Evolutionary conservation across 805 yeast species (phyloP).

Genomic region (Schizosaccharomyces octosporus): DNA sequence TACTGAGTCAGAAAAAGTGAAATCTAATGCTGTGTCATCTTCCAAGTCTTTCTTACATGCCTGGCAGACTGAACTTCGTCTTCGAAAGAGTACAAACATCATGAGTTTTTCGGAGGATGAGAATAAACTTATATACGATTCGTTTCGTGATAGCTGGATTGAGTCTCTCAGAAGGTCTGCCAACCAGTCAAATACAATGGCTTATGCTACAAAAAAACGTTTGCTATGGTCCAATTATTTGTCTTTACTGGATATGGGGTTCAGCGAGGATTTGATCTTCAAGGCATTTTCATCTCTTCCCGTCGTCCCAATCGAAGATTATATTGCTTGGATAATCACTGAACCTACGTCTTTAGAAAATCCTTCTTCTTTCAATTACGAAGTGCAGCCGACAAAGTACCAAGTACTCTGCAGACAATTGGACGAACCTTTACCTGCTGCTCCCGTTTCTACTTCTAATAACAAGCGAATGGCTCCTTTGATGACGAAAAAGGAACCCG

Average conservation of each 20-base stretch:
- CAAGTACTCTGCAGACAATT: background rate
- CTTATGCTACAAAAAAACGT: background rate
- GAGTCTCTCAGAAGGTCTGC: background rate
- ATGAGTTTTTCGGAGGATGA: background rate
- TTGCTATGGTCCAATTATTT: background rate
- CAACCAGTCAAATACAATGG: background rate
- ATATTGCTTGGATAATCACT: background rate
- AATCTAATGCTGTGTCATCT: background rate
- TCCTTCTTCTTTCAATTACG: background rate
- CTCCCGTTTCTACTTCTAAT: background rate
- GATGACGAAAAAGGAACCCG: background rate
- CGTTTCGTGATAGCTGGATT: background rate
- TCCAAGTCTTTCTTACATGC: background rate
- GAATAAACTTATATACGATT: background rate
- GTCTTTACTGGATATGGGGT: background rate
- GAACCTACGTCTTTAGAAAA: background rate
- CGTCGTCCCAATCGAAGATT: background rate
- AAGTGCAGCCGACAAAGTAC: background rate
- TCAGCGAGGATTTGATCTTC: background rate
- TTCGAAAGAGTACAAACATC: background rate
- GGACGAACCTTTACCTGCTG: background rate
- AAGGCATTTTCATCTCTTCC: background rate
- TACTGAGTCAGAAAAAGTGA: background rate
- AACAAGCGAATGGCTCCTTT: background rate
- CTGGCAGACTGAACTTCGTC: background rate